A percentile compares a stretch with the other conserved stretches of the same genome.
phyloP scores from a whole-genome alignment of 2,329 filamentous ascomycete species.

The Colletotrichum spaethianum region DNA sequence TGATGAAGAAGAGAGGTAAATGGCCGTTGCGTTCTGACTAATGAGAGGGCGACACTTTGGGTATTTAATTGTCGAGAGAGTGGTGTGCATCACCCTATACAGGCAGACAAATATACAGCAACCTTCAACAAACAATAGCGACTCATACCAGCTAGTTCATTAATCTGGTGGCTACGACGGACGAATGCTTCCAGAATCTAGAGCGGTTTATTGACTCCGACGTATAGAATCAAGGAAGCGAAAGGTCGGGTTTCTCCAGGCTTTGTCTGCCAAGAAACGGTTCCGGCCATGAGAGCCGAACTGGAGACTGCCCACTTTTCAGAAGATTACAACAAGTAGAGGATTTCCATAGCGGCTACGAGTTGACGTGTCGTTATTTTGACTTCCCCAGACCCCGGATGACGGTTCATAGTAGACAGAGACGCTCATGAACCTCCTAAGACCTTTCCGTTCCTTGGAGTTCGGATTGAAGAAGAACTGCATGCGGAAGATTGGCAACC shows the following conservation, averaged over 20 bases:
- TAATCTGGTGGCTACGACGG: neutral
- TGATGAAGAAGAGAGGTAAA: neutral
- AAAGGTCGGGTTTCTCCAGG: neutral
- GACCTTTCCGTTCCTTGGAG: neutral
- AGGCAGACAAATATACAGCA: neutral
- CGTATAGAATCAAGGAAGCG: neutral
- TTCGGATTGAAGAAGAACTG: neutral
- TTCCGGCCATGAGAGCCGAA: neutral
- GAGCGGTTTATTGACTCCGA: neutral
- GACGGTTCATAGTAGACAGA: neutral
- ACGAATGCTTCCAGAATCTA: too few species aligned
- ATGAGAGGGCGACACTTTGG: neutral
- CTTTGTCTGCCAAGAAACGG: neutral
- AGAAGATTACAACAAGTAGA: neutral
- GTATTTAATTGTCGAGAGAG: neutral
- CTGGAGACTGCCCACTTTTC: neutral
- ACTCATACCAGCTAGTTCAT: neutral
- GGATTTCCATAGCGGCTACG: neutral
- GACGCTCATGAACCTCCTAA: neutral
- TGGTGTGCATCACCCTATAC: neutral
- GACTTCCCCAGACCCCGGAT: slow-evolving; percentile 7
- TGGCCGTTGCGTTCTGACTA: neutral
- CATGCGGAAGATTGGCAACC: neutral
- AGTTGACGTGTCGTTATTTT: neutral
- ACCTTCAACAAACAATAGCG: neutral